These are phyloP conservation scores for Sporisorium scitamineum DNA, from an alignment of 1,284 basidiomycete genomes.

Conservation along the genomic window DNA sequence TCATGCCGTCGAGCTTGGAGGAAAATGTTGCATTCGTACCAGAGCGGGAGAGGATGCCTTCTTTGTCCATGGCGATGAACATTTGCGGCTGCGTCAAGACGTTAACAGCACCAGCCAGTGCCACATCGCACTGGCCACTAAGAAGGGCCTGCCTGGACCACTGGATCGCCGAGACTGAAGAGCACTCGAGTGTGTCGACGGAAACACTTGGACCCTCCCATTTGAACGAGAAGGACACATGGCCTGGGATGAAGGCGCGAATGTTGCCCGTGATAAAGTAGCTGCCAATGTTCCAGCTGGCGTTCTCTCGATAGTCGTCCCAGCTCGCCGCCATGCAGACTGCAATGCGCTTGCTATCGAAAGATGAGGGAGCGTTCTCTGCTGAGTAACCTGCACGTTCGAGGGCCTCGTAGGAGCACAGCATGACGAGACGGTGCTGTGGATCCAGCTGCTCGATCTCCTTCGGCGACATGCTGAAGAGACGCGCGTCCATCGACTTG, in stretches of 20 bases:
- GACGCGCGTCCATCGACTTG: conserved; percentile 47
- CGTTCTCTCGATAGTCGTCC: conserved; percentile 60
- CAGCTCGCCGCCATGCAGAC: conserved; percentile 45
- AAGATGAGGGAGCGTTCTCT: conserved; percentile 44
- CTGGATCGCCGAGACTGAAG: conserved; percentile 43
- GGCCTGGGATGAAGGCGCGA: conserved; percentile 54
- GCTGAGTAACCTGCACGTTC: conserved; percentile 48
- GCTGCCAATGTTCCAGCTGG: conserved; percentile 47
- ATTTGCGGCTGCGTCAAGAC: conserved; percentile 50
- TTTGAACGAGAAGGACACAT: conserved; percentile 40
- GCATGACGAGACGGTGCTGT: conserved; percentile 47
- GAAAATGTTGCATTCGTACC: conserved; percentile 46
- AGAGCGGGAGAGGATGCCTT: conserved; percentile 37
- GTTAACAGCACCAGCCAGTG: conserved; percentile 46
- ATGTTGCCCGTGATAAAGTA: conserved; percentile 59
- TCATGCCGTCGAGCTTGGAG: conserved; percentile 36
- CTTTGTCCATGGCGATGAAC: conserved; percentile 55
- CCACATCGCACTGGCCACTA: conserved; percentile 50
- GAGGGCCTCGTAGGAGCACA: conserved; percentile 51
- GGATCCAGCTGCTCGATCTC: conserved; percentile 59
- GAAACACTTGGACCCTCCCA: conserved; percentile 49
- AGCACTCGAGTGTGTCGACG: conserved; percentile 47
- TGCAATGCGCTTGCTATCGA: conserved; percentile 45
- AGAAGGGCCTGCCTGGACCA: conserved; percentile 42
- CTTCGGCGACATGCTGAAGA: conserved; percentile 55